Evolutionary conservation across 78 protist species (phyloP).

Genomic region (slime mould (Dictyostelium discoideum)): DNA sequence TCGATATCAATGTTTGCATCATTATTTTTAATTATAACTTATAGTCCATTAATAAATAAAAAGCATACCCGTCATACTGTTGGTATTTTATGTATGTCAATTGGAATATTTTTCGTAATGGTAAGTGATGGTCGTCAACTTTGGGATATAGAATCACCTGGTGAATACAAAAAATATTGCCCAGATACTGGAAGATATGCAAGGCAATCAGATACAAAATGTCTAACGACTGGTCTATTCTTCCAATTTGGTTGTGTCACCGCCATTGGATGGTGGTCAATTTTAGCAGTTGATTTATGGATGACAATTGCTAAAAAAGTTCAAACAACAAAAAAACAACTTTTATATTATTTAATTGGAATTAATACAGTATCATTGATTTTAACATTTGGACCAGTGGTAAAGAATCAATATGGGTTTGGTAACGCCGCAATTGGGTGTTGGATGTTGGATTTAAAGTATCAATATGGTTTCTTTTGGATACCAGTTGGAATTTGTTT

Average conservation of each 20-base stretch:
- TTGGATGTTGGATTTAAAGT: constrained; percentile 11
- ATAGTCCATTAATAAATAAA: not conserved
- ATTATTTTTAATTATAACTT: not conserved
- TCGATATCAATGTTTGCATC: not conserved
- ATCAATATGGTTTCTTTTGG: constrained; percentile 54
- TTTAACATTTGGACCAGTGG: constrained; percentile 14
- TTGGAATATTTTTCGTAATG: not conserved
- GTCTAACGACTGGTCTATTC: constrained; percentile 10
- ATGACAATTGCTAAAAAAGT: not conserved
- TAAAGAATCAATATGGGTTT: not conserved
- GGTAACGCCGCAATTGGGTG: constrained; percentile 1
- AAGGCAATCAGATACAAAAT: constrained; percentile 26
- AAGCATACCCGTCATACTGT: constrained; percentile 7
- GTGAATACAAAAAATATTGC: not conserved
- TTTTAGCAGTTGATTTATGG: constrained; percentile 26
- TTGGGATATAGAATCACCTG: not conserved
- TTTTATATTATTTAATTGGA: constrained; percentile 5
- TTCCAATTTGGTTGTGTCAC: constrained; percentile 32
- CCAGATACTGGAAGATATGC: constrained; percentile 8
- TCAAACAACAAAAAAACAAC: not conserved
- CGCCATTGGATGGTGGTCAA: not conserved
- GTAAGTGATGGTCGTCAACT: not conserved
- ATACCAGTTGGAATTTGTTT: constrained; percentile 26
- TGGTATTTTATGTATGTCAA: not conserved
- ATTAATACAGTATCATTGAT: not conserved